phyloP scores from a whole-genome alignment of 2,329 filamentous ascomycete genomes.

The Rutstroemia sp. region DNA sequence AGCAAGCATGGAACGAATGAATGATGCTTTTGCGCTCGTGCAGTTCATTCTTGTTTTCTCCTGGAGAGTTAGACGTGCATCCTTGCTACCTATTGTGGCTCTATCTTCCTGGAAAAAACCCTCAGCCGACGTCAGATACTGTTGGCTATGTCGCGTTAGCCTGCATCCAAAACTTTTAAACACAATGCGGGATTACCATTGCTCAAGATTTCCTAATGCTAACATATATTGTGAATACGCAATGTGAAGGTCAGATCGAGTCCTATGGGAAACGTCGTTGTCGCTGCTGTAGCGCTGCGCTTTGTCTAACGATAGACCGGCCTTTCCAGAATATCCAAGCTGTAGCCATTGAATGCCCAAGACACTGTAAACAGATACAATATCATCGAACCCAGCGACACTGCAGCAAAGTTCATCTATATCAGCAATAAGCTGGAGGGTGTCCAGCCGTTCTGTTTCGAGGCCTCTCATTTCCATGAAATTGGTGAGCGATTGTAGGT shows the following conservation, averaged over 20 bases:
- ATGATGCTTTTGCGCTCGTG: conserved; percentile 31
- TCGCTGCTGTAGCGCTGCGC: conserved; percentile 43
- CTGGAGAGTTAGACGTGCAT: conserved; percentile 12
- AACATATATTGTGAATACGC: conserved; percentile 69
- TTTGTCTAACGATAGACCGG: conserved; percentile 48
- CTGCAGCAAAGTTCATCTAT: conserved; percentile 38
- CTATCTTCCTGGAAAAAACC: conserved; percentile 21
- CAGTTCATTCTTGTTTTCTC: conserved; percentile 22
- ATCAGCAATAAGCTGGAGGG: conserved; percentile 41
- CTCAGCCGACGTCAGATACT: conserved; percentile 23
- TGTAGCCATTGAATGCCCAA: conserved; percentile 49
- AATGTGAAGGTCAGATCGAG: conserved; percentile 54
- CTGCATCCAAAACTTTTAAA: background rate
- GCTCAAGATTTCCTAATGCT: conserved; percentile 55
- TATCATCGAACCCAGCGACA: conserved; percentile 33
- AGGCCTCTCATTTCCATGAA: conserved; percentile 51
- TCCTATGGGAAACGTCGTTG: conserved; percentile 35
- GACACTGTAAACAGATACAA: conserved; percentile 32
- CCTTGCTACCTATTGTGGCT: conserved; percentile 12
- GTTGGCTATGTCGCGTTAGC: conserved; percentile 24
- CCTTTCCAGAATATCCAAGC: conserved; percentile 53
- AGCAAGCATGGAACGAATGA: conserved; percentile 30
- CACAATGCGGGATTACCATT: conserved; percentile 40
- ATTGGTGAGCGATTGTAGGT: conserved; percentile 46
- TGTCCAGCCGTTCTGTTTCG: conserved; percentile 39